Evolutionary conservation across 225 moss, liverwort and hornwort species (phyloP), one percentile per base, ranked within the genome.

Genomic region (Lunularia cruciata): DNA sequence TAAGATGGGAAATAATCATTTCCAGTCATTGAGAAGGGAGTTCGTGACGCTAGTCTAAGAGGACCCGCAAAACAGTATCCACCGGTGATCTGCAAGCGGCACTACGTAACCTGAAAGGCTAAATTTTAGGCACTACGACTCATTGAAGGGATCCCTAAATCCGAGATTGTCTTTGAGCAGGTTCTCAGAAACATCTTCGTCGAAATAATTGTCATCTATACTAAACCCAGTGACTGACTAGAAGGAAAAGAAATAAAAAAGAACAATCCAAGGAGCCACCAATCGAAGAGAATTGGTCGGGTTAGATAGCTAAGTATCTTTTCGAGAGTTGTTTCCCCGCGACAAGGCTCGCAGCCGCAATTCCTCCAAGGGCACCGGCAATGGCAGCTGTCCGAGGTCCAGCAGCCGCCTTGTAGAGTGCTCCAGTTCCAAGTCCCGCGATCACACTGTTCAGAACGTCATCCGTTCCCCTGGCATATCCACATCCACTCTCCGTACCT

Each of bases 341-440:
- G 3, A 79, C 88, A 18, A 95, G 77, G 18, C 82, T 86, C 31
- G 85, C 89, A 6, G 94, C 94, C 23, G 94, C 91, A 57, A 89
- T 84, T 30, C 91, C 89, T 25, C 91, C 94, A 11, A 95, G 80
- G 15, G 91, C 94, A 23, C 89, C 94, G 19, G 94, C 91, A 70
- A 95, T 95, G 12, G 94, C 91, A 0, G 89, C 94, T 7, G 89
- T 95, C 13, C 94, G 85, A 0, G 88, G 89, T 26, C 94, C 94
- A 38, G 91, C 89, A 4, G 94, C 91, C 43, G 94, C 94, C 78
- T 95, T 95, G 75, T 95, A 95, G 36, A 91, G 8, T 0, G 81
- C 81, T 48, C 94, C 94, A 0, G 94, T 95, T 27, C 91, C 84
- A 6, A 91, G 76, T 26, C 94, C 94, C 8, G 94, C 94, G 12